Percentiles rank a stretch among this genome's conserved stretches.
Conservation (phyloP, 352 stramenopile species). For the Phytophthora chlamydospora region DNA sequence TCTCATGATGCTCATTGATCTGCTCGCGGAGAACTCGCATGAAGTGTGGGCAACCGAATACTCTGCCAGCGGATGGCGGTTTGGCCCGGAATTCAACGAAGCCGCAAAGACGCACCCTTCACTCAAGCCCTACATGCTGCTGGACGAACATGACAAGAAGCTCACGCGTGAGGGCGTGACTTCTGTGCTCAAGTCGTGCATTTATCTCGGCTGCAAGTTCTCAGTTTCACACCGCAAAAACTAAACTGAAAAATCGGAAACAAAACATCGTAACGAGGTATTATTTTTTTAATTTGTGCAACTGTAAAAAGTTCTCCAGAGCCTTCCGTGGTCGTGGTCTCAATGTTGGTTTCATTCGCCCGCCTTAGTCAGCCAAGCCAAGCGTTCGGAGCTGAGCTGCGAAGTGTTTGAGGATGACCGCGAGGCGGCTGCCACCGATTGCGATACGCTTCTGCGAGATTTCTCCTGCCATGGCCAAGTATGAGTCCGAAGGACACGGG, state of each 20-base stretch:
- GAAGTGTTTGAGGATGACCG: conserved; percentile 64
- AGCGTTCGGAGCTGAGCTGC: conserved; percentile 51
- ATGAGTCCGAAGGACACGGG: conserved; percentile 44
- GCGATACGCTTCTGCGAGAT: conserved; percentile 59
- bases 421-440: conserved; percentile 56
- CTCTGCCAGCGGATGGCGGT: conserved; percentile 46
- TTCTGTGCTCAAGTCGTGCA: conserved; percentile 59
- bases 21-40: conserved; percentile 74
- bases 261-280: no score
- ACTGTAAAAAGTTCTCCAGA: no score
- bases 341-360: no score
- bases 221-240: conserved; percentile 31
- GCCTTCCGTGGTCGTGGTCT: no score
- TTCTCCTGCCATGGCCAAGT: conserved; percentile 37
- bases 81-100: conserved; percentile 47
- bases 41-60: conserved; percentile 71
- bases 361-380: conserved; percentile 35
- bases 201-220: conserved; percentile 58
- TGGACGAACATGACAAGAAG: conserved; percentile 60
- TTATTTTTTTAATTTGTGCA: no score
- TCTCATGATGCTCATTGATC: conserved; percentile 67
- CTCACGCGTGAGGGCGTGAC: conserved; percentile 52
- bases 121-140: conserved; percentile 61
- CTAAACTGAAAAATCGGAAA: not conserved
- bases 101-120: conserved; percentile 55